phyloP scores from a whole-genome alignment of 768 basidiomycete genomes.

The Panaeolus cyanescens region DNA sequence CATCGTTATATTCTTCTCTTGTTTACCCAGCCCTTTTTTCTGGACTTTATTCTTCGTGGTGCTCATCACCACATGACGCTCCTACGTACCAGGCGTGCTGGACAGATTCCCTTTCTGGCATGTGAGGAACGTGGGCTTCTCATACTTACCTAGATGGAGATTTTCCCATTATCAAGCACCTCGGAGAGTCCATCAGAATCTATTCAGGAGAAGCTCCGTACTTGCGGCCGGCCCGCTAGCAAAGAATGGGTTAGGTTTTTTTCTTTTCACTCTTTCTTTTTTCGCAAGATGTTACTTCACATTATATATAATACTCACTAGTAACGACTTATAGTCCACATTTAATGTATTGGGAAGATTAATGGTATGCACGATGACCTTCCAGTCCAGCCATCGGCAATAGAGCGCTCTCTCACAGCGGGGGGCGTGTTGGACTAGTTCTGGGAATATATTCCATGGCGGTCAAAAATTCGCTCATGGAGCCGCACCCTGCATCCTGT shows the following conservation, averaged over 20 bases:
- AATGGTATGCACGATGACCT: not conserved
- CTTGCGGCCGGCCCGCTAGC: not conserved
- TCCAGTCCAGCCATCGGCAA: not conserved
- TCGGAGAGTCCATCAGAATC: not conserved
- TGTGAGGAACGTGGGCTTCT: not conserved
- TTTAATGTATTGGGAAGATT: not conserved
- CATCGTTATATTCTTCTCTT: not conserved
- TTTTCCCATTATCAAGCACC: conserved; percentile 1
- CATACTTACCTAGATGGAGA: not conserved
- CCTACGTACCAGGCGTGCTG: not conserved
- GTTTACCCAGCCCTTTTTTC: not conserved
- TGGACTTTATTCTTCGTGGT: not conserved
- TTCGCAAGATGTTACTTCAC: not conserved
- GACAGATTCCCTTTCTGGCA: not conserved
- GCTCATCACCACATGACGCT: not conserved
- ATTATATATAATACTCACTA: not conserved
- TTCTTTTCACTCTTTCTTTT: not conserved
- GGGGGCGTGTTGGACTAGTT: not conserved
- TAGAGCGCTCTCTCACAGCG: not conserved
- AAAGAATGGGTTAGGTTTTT: not conserved
- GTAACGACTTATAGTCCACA: not conserved
- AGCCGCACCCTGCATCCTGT: not conserved
- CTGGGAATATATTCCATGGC: not conserved
- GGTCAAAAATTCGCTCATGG: not conserved
- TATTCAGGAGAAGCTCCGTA: not conserved